Evolutionary conservation across 257 asterid genomes (phyloP), one percentile per base, ranked within the genome.

Genomic region (Haberlea rhodopensis): DNA sequence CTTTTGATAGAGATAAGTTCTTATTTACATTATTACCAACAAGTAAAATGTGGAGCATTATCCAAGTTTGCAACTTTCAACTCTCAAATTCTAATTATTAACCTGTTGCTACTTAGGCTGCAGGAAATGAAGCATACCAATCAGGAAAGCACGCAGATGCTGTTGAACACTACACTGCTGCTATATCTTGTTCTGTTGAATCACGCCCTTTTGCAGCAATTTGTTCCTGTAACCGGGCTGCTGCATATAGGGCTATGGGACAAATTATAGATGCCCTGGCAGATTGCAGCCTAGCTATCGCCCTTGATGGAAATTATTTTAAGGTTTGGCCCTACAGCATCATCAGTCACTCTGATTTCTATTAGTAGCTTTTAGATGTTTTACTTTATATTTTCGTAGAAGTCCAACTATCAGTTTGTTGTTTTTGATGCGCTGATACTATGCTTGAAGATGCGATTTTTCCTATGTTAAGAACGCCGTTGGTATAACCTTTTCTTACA

Each of bases 181-280:
- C 96, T 53, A 72, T 92, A 77, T 82, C 85, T 40, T 82, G 91
- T 67, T 89, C 84, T 67, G 83, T 83, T 60, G 97, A 89, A 79
- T 89, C 99, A 37, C 95, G 83, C 22, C 91, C 97, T 80, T 92
- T 85, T 79, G 76, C 96, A 46, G 96, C 99, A 34, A 87, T 89
- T 57, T 92, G 99, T 70, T 92, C 87, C 27, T 82, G 99, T 74
- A 92, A 92, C 70, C 96, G 99, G 32, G 97, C 99, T 51, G 97
- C 97, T 71, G 96, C 96, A 52, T 92, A 85, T 76, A 79, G 90
- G 61, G 87, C 95, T 60, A 74, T 81, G 91, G 95, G 94, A 62
- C 99, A 92, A 71, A 84, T 82, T 66, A 53, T 86, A 61, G 99
- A 89, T 73, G 99, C 99, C 65, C 78, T 92, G 67, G 88, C 99